Base-by-base conservation (phyloP, 2,329 filamentous ascomycete species). In the Myriosclerotinia duriaeana region DNA sequence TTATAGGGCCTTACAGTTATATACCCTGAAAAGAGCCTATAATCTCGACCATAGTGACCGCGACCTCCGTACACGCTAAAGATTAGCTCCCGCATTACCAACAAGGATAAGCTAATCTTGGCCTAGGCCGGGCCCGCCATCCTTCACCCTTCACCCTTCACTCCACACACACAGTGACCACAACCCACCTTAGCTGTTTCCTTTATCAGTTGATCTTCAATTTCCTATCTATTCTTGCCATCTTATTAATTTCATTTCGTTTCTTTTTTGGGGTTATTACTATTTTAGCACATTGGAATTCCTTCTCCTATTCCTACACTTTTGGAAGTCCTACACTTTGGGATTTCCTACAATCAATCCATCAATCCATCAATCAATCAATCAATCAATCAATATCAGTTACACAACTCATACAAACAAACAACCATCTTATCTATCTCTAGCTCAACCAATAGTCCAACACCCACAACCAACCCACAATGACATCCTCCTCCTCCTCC, bases 71-170 rank as follows among this genome's bases (percentile, higher is more conserved):
- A 5, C 30, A 34, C 30, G 65, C 67, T 66, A 69, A 67, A 46
- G 9, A 36, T n/a, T 69, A 70, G 67, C 65, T 70, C 64, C 67
- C 67, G 68, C 54, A 11, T 52, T 56, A 38, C 44, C 40, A 22
- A 55, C 67, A 65, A 56, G 67, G 67, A 30, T 15, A 42, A 42
- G 9, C 26, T 14, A 44, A 58, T 26, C 5, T 44, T 44, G 15
- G 17, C 22, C 54, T 22, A 44, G 38, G 48, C 48, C 14, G n/a
- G n/a, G n/a, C n/a, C n/a, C n/a, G n/a, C n/a, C n/a, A n/a, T n/a
- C n/a, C n/a, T n/a, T n/a, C n/a, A n/a, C n/a, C n/a, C n/a, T n/a
- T n/a, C n/a, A n/a, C n/a, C n/a, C n/a, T n/a, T n/a, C n/a, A n/a
- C n/a, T n/a, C n/a, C n/a, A n/a, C n/a, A n/a, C n/a, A n/a, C n/a